Evolutionary conservation across 257 asterid genomes (phyloP).

Genomic region (Solanum gracilifrons): DNA sequence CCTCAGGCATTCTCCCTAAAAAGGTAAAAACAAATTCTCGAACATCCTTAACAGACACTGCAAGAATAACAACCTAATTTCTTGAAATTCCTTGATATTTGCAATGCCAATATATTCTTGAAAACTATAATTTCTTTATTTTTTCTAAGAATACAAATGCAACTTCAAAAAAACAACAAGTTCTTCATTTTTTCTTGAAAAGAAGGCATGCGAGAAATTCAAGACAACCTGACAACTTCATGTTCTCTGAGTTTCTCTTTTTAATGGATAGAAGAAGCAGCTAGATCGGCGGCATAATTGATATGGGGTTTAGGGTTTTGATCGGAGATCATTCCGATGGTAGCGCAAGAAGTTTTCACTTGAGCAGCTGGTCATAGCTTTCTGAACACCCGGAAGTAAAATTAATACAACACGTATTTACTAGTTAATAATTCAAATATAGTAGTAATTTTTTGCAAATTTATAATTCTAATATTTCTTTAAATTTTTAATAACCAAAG

Average conservation of each 20-base stretch:
- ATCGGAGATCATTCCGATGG: not conserved
- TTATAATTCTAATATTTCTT: no score
- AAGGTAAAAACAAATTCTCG: not conserved
- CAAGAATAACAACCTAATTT: not conserved
- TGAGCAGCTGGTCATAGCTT: no score
- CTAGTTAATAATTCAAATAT: no score
- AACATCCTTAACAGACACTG: not conserved
- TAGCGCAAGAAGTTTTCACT: no score
- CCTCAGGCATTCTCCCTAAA: conserved; percentile 51
- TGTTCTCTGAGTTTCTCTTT: not conserved
- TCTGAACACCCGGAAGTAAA: no score
- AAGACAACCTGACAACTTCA: not conserved
- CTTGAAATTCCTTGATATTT: not conserved
- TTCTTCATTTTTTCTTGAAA: not conserved
- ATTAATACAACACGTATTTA: no score
- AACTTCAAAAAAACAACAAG: not conserved
- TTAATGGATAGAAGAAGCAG: not conserved
- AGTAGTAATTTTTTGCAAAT: not conserved
- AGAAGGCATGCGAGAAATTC: not conserved
- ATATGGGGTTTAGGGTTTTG: not conserved
- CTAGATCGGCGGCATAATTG: not conserved
- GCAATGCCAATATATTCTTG: not conserved
- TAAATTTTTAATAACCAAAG: no score
- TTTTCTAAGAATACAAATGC: no score
- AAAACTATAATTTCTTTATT: not conserved